Evolutionary conservation across 805 yeast species (phyloP).

Genomic region (Wickerhamiella alocasiicola): DNA sequence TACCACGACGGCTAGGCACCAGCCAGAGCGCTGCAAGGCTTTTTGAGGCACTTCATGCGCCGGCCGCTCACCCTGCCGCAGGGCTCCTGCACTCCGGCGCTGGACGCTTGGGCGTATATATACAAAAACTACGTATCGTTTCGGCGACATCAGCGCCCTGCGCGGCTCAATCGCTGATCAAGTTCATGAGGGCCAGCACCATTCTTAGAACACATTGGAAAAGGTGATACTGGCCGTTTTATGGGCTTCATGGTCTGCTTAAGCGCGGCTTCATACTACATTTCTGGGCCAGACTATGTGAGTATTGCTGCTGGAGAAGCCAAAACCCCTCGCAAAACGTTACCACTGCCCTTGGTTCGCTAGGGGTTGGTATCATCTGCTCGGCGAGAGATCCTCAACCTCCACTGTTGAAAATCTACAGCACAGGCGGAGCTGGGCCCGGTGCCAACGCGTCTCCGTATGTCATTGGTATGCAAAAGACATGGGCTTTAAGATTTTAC

Average conservation of each 20-base stretch:
- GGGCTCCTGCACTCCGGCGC: no score
- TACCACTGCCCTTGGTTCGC: slow-evolving; percentile 63
- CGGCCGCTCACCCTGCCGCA: no score
- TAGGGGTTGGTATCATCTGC: slow-evolving; percentile 66
- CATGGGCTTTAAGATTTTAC: slow-evolving; percentile 36
- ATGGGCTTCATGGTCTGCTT: slow-evolving; percentile 62
- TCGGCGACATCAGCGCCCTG: no score
- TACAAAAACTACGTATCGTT: no score
- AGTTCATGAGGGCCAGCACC: no score
- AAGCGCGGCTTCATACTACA: slow-evolving; percentile 60
- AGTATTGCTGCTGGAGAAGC: slow-evolving; percentile 80
- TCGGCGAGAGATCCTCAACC: slow-evolving; percentile 53
- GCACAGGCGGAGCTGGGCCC: slow-evolving; percentile 41
- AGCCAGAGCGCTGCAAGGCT: no score
- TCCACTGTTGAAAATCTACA: slow-evolving; percentile 46
- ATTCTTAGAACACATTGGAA: slow-evolving; percentile 37
- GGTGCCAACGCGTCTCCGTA: slow-evolving; percentile 37
- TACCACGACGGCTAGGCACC: no score
- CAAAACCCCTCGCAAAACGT: slow-evolving; percentile 50
- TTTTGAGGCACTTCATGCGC: no score
- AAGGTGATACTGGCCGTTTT: slow-evolving; percentile 50
- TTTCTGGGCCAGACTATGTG: slow-evolving; percentile 77
- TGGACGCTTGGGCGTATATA: no score
- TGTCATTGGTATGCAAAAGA: slow-evolving; percentile 64
- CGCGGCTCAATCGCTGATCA: no score